A percentile compares a stretch with the other conserved stretches of the same genome.
These are phyloP conservation scores for Saccharomycopsis phalli DNA, from an alignment of 1,139 yeast genomes.

Conservation along the genomic window DNA sequence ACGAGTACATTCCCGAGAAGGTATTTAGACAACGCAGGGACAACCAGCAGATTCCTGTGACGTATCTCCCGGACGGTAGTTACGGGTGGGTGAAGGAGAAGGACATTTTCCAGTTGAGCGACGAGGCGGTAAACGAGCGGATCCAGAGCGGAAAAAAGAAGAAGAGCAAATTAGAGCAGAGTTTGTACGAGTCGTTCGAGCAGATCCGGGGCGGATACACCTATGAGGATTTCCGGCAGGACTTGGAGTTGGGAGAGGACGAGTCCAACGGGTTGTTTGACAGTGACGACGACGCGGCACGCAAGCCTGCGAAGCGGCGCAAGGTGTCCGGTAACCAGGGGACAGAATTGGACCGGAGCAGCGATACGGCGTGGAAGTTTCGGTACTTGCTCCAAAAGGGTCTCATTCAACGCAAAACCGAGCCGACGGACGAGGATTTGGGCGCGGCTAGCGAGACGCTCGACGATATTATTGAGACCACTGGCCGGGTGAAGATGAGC, in stretches of 20 bases:
- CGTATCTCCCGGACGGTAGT: conserved; percentile 20
- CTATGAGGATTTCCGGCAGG: conserved; percentile 22
- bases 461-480: conserved; percentile 37
- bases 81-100: conserved; percentile 21
- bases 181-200: conserved; percentile 21
- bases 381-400: conserved; percentile 22
- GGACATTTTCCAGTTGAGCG: conserved; percentile 17
- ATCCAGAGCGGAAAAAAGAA: conserved; percentile 22
- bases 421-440: conserved; percentile 34
- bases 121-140: conserved; percentile 12
- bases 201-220: conserved; percentile 5
- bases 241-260: conserved; percentile 8
- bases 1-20: conserved; percentile 15
- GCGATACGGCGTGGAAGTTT: conserved; percentile 19
- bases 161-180: conserved; percentile 23
- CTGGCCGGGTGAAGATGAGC: conserved; percentile 31
- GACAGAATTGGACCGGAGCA: conserved; percentile 10
- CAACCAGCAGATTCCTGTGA: conserved; percentile 18
- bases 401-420: conserved; percentile 20
- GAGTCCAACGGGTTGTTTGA: conserved; percentile 5
- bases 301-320: conserved; percentile 3
- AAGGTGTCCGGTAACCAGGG: conserved; percentile 8
- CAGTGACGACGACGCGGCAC: neutral
- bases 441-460: conserved; percentile 37
- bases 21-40: conserved; percentile 20